Evolutionary conservation across 75 land plant genomes (phyloP).

Genomic region (Isoetes taiwanensis): DNA sequence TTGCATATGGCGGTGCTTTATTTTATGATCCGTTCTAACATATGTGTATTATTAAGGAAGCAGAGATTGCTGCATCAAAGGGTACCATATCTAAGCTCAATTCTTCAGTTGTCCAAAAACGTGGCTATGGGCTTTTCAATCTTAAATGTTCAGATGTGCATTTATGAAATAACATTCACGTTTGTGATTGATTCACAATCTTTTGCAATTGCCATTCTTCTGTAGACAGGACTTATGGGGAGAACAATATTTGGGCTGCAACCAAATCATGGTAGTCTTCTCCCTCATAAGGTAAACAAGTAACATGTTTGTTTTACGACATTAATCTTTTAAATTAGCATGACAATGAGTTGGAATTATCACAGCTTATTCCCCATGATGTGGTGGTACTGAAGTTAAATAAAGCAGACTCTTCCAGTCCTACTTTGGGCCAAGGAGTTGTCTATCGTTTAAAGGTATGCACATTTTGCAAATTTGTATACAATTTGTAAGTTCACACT

Average conservation of each 20-base stretch:
- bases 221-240: constrained; percentile 81
- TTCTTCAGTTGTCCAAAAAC: constrained; percentile 47
- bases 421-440: constrained; percentile 87
- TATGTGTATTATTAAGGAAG: constrained; percentile 50
- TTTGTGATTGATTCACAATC: too few species aligned
- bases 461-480: neutral
- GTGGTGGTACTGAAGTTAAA: constrained; percentile 84
- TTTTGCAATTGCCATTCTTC: too few species aligned
- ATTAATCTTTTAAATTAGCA: neutral
- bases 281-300: constrained; percentile 75
- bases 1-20: too few species aligned
- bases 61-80: constrained; percentile 69
- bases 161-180: too few species aligned
- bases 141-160: constrained; percentile 83
- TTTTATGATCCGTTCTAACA: too few species aligned
- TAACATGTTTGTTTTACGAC: neutral
- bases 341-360: neutral
- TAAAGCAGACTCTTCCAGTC: constrained; percentile 56
- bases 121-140: constrained; percentile 55
- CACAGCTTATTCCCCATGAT: constrained; percentile 80
- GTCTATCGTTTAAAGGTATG: constrained; percentile 87
- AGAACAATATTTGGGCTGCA: constrained; percentile 84
- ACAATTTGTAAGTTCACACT: neutral
- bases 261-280: constrained; percentile 74
- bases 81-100: constrained; percentile 40